phyloP scores from a whole-genome alignment of 129 eudicot species.

The Flaveria linearis region DNA sequence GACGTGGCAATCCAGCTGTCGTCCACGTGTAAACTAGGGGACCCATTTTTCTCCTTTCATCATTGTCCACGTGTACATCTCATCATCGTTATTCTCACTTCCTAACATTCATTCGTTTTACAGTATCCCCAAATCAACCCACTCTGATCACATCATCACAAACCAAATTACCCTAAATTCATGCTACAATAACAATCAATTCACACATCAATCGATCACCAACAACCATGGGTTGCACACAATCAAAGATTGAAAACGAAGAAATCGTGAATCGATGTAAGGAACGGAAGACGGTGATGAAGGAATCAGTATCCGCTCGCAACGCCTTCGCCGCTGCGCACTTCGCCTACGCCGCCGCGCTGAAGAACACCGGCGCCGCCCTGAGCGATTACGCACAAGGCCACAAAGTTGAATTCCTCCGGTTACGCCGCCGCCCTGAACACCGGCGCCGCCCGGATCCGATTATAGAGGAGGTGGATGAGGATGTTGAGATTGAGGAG shows the following conservation, averaged over 20 bases:
- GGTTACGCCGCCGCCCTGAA: conserved; percentile 57
- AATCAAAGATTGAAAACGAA: conserved; percentile 96
- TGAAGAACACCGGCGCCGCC: conserved; percentile 98
- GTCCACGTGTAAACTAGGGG: no score
- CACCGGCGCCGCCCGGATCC: conserved; percentile 64
- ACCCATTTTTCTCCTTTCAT: no score
- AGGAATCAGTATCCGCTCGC: conserved; percentile 69
- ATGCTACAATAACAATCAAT: not conserved
- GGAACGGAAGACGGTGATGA: conserved; percentile 74
- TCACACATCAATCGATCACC: not conserved
- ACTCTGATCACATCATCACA: no score
- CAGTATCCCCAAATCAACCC: no score
- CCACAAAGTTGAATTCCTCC: conserved; percentile 55
- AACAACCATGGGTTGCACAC: conserved; percentile 74
- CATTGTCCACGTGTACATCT: no score
- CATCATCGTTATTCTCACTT: no score
- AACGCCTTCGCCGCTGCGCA: conserved; percentile 98
- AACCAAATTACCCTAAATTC: not conserved
- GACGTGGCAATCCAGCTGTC: no score
- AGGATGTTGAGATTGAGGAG: conserved; percentile 55
- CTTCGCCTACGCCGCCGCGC: no score
- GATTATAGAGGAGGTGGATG: conserved; percentile 65
- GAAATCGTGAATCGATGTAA: conserved; percentile 80
- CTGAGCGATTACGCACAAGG: conserved; percentile 89
- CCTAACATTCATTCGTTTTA: no score